phyloP scores from a whole-genome alignment of 371 early-diverging fungal species.

The Caulochytrium protostelioides region DNA sequence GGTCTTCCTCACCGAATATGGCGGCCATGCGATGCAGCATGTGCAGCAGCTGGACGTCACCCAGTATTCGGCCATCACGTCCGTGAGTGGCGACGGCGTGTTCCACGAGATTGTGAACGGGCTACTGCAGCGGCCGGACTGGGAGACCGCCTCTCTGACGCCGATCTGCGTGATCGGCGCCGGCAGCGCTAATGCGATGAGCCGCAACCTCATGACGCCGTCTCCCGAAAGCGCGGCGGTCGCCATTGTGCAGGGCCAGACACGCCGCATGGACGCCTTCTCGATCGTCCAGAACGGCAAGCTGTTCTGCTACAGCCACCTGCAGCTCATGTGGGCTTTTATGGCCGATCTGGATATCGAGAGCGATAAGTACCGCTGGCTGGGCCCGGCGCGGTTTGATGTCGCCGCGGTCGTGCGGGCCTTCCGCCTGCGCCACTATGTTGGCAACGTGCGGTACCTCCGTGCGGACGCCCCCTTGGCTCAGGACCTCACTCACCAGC shows the following conservation, averaged over 20 bases:
- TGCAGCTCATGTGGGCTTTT: slow-evolving; percentile 27
- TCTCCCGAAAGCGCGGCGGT: slow-evolving; percentile 10
- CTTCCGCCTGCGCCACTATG: slow-evolving; percentile 24
- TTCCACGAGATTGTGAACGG: slow-evolving; percentile 60
- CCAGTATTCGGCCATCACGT: slow-evolving; percentile 34
- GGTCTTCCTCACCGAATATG: slow-evolving; percentile 27
- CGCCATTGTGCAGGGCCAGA: slow-evolving; percentile 18
- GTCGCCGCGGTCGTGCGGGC: slow-evolving; percentile 28
- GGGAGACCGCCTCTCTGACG: too few relatives aligned
- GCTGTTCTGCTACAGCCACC: slow-evolving; percentile 17
- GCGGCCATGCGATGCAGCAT: slow-evolving; percentile 42
- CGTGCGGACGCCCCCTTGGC: slow-evolving; percentile 17
- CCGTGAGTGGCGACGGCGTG: slow-evolving; percentile 59
- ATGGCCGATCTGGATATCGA: slow-evolving; percentile 43
- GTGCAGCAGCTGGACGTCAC: slow-evolving; percentile 29
- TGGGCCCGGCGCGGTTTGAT: slow-evolving; percentile 24
- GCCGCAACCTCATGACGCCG: slow-evolving; percentile 9
- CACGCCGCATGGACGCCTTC: slow-evolving; percentile 12
- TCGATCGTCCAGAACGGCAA: slow-evolving; percentile 10
- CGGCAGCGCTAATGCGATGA: slow-evolving; percentile 17
- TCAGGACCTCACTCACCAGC: not conserved
- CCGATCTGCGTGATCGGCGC: not conserved
- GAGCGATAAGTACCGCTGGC: slow-evolving; percentile 29
- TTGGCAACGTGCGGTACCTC: slow-evolving; percentile 25
- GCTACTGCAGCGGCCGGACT: slow-evolving; percentile 40